Conservation (phyloP, 2,329 filamentous ascomycete species). For the Colletotrichum brevisporum region DNA sequence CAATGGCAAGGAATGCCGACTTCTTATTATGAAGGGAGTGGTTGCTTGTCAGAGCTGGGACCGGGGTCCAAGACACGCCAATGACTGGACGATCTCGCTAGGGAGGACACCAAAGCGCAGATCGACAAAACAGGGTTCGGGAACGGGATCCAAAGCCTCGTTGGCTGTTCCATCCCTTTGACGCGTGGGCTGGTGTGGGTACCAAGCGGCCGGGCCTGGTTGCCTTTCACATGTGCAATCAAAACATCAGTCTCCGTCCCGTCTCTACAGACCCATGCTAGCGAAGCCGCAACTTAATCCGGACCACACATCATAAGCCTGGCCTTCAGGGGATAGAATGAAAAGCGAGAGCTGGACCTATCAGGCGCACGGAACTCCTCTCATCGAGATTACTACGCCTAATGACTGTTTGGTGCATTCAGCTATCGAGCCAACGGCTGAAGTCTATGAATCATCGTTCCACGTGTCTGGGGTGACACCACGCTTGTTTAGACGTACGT, state of each 20-base stretch:
- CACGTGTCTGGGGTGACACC: conserved; percentile 13
- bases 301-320: neutral
- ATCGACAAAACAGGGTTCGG: conserved; percentile 28
- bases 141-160: conserved; percentile 7
- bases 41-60: neutral
- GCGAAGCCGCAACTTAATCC: conserved; percentile 1
- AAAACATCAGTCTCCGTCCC: neutral
- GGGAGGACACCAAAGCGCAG: conserved; percentile 4
- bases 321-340: rapidly evolving
- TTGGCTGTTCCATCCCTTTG: conserved; percentile 20
- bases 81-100: conserved; percentile 7
- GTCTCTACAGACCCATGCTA: neutral
- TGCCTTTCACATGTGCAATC: neutral
- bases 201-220: neutral
- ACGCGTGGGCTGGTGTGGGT: neutral
- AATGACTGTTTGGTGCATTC: neutral
- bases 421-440: neutral
- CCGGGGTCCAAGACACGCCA: neutral
- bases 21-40: neutral
- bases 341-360: neutral
- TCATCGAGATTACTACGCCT: neutral
- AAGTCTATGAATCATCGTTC: conserved; percentile 33
- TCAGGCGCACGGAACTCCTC: neutral
- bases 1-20: neutral
- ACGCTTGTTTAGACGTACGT: neutral